These are phyloP conservation scores for Alnus rubra DNA, from an alignment of 306 rosid genomes.

Conservation along the genomic window DNA sequence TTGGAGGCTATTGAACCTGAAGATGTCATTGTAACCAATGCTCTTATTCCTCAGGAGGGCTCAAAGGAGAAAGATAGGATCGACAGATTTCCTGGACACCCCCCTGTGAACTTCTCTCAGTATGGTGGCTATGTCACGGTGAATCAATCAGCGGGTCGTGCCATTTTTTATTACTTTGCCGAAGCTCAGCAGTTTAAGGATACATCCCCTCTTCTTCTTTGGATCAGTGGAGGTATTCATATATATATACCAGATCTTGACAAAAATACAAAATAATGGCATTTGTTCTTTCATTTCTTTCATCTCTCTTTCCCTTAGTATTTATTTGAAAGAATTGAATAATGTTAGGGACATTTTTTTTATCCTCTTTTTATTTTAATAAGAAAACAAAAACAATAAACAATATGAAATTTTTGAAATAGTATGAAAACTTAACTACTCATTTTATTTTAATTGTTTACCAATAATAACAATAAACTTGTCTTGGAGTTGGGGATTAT, in stretches of 20 bases:
- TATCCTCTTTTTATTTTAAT: neutral
- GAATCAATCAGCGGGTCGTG: slow-evolving; percentile 50
- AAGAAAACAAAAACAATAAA: too few species aligned
- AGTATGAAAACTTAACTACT: too few species aligned
- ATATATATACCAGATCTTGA: too few species aligned
- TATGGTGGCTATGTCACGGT: slow-evolving; percentile 57
- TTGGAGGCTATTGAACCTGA: slow-evolving; percentile 34
- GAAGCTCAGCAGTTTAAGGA: slow-evolving; percentile 58
- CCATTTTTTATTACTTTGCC: slow-evolving; percentile 70
- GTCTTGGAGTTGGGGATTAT: too few species aligned
- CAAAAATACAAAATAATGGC: too few species aligned
- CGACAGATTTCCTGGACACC: slow-evolving; percentile 73
- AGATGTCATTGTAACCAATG: neutral
- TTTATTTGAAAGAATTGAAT: too few species aligned
- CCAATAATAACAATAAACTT: too few species aligned
- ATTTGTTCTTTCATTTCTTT: too few species aligned
- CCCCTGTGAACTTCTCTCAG: slow-evolving; percentile 60
- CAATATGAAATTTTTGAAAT: too few species aligned
- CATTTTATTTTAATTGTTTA: too few species aligned
- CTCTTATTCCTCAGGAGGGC: slow-evolving; percentile 46
- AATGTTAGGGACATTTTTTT: neutral
- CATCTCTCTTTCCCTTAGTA: too few species aligned
- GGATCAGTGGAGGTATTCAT: slow-evolving; percentile 91
- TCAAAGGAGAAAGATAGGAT: slow-evolving; percentile 70
- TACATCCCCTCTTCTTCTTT: slow-evolving; percentile 78